Evolutionary conservation across 495 filamentous ascomycete species (phyloP), one percentile per base, ranked within the genome.

Genomic region (Penicillium parvum): DNA sequence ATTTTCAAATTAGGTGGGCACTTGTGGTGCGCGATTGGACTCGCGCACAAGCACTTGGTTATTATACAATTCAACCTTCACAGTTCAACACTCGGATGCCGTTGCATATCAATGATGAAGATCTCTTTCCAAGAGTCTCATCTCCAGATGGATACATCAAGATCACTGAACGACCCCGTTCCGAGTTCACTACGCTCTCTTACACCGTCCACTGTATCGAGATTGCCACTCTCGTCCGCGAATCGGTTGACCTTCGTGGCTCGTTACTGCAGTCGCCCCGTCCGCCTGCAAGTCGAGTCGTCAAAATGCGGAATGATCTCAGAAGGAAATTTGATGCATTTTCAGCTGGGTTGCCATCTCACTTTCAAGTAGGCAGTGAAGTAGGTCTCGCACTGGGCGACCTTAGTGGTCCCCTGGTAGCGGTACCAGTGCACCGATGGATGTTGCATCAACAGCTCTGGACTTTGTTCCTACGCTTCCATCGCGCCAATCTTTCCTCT

Each of bases 371-470:
- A 11, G 61, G 50, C 35, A 64, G 53, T 29, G 52, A 38, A 0
- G 23, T 45, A 16, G 61, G 55, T 28, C 50, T 61, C 10, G 47
- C n/a, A n/a, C n/a, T n/a, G n/a, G n/a, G n/a, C n/a, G n/a, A 30
- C 20, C 45, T 47, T 11, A 37, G 19, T 15, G 58, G 52, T 25
- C 53, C 48, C 22, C 18, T 52, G 46, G 55, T 47, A 12, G 61
- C 58, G 3, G 53, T 60, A 20, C 55, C 58, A 30, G 50, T 60
- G 8, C 55, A 62, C 3, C 50, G 53, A 49, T 64, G 44, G 47
- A 55, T 64, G 55, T 32, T 64, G 22, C 58, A 64, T 46, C 61
- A 64, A 36, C 58, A 64, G 46, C 47, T 64, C 2, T 64, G 61
- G 61, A 46, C 47, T 34, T 14, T 64, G 17, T 46, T 64, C 32